Percentiles rank a stretch among this genome's conserved stretches.
These are phyloP conservation scores for Paxillus involutus DNA, from an alignment of 768 basidiomycete species.

Conservation along the genomic window DNA sequence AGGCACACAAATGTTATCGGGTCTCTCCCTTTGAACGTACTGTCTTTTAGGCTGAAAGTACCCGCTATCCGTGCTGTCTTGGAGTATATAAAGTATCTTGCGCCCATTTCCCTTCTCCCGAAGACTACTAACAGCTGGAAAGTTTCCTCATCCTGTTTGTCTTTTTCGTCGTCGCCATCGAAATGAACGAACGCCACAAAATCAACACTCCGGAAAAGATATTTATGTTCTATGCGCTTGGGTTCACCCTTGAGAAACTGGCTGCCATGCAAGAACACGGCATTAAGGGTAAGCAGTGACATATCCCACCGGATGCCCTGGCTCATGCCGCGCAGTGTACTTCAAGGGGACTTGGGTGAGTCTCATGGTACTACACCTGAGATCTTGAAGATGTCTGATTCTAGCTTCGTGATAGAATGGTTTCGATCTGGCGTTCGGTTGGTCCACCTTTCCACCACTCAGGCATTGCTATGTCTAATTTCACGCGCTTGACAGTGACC, in stretches of 20 bases:
- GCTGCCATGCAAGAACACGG: slow-evolving; percentile 97
- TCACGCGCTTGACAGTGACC: slow-evolving; percentile 50
- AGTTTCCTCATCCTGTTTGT: slow-evolving; percentile 80
- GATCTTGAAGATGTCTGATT: slow-evolving; percentile 16
- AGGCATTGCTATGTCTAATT: neutral
- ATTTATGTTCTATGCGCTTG: slow-evolving; percentile 80
- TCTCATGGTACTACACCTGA: slow-evolving; percentile 4
- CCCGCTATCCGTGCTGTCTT: slow-evolving; percentile 88
- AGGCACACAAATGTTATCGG: slow-evolving; percentile 13
- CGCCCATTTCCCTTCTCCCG: neutral
- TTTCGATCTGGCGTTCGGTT: slow-evolving; percentile 90
- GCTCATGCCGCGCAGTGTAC: slow-evolving; percentile 51
- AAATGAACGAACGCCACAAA: slow-evolving; percentile 58
- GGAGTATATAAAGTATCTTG: slow-evolving; percentile 78
- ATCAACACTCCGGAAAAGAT: slow-evolving; percentile 67
- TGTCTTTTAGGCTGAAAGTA: slow-evolving; percentile 71
- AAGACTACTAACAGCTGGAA: slow-evolving; percentile 1
- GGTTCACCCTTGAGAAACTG: slow-evolving; percentile 89
- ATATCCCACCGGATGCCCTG: neutral
- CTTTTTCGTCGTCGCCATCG: slow-evolving; percentile 77
- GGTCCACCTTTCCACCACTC: slow-evolving; percentile 10
- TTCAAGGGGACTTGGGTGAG: slow-evolving; percentile 83
- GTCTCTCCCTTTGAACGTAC: neutral
- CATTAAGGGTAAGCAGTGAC: slow-evolving; percentile 60
- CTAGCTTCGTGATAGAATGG: slow-evolving; percentile 59